These are phyloP conservation scores for Fusarium goolgardi DNA, from an alignment of 2,329 filamentous ascomycete species.

Conservation along the genomic window DNA sequence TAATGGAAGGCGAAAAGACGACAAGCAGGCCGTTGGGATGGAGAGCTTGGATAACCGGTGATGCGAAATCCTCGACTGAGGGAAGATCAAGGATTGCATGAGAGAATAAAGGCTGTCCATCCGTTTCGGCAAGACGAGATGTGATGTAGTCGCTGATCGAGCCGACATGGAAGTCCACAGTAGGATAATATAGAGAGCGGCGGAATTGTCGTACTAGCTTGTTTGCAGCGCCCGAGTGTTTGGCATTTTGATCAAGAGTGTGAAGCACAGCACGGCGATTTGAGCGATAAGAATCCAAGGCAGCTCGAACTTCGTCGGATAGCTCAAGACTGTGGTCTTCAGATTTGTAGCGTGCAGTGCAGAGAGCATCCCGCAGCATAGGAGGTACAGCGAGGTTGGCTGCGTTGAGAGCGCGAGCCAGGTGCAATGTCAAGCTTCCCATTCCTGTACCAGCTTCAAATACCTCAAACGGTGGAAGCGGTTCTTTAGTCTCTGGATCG, in stretches of 20 bases:
- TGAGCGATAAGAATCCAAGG: constrained; percentile 59
- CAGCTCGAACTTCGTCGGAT: constrained; percentile 45
- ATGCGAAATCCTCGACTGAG: constrained; percentile 62
- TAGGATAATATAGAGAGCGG: constrained; percentile 74
- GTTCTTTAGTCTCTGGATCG: constrained; percentile 45
- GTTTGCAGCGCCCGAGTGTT: constrained; percentile 73
- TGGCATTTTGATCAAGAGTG: constrained; percentile 73
- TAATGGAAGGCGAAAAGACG: constrained; percentile 81
- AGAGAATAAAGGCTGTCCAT: constrained; percentile 70
- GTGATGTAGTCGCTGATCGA: constrained; percentile 73
- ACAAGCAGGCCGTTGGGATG: constrained; percentile 72
- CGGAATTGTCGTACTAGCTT: constrained; percentile 74
- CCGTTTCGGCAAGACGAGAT: constrained; percentile 58
- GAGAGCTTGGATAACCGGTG: constrained; percentile 66
- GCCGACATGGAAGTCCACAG: constrained; percentile 80
- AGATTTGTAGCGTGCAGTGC: constrained; percentile 41
- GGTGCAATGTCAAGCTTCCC: constrained; percentile 79
- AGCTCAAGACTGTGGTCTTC: constrained; percentile 45
- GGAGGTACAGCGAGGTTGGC: constrained; percentile 69
- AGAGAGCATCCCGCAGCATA: constrained; percentile 51
- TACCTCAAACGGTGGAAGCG: constrained; percentile 70
- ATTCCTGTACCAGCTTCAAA: constrained; percentile 90
- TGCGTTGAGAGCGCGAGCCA: constrained; percentile 80
- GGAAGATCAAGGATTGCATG: constrained; percentile 82
- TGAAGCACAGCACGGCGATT: constrained; percentile 77